Percentiles rank a stretch among this genome's conserved stretches.
These are phyloP conservation scores for Aspergillus nomiae DNA, from an alignment of 2,329 filamentous ascomycete species.

Conservation along the genomic window DNA sequence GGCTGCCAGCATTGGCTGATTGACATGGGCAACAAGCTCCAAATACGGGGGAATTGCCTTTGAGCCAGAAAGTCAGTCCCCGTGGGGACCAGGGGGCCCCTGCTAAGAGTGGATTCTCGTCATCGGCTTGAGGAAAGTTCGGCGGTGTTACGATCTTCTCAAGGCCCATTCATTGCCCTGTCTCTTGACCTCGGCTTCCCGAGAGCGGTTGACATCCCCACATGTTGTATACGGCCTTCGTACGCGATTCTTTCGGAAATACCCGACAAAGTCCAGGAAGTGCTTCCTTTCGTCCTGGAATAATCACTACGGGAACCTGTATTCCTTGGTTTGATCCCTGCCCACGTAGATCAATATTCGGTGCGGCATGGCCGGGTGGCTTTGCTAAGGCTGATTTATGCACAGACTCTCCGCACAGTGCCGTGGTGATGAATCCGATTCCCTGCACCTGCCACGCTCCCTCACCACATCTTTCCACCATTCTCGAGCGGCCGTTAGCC, in stretches of 20 bases:
- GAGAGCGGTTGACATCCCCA: background rate
- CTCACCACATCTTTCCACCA: background rate
- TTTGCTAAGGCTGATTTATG: background rate
- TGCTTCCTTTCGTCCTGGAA: background rate
- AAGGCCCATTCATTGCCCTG: background rate
- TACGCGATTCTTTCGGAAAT: background rate
- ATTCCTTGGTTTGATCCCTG: background rate
- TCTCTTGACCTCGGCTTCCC: background rate
- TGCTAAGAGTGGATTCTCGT: background rate
- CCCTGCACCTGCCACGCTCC: background rate
- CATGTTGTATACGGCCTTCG: background rate
- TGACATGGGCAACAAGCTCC: background rate
- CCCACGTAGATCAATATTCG: background rate
- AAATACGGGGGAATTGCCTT: background rate
- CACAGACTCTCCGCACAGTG: background rate
- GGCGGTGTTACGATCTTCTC: background rate
- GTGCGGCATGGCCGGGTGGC: background rate
- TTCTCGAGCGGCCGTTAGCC: background rate
- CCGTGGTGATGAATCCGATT: background rate
- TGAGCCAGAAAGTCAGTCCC: background rate
- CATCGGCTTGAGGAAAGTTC: background rate
- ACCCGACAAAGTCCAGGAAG: background rate
- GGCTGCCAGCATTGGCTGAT: background rate
- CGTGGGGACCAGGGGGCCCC: background rate
- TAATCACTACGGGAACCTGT: background rate